A percentile compares a stretch with the other conserved stretches of the same genome.
These are phyloP conservation scores for Silene latifolia DNA, from an alignment of 148 eudicot species.

Conservation along the genomic window DNA sequence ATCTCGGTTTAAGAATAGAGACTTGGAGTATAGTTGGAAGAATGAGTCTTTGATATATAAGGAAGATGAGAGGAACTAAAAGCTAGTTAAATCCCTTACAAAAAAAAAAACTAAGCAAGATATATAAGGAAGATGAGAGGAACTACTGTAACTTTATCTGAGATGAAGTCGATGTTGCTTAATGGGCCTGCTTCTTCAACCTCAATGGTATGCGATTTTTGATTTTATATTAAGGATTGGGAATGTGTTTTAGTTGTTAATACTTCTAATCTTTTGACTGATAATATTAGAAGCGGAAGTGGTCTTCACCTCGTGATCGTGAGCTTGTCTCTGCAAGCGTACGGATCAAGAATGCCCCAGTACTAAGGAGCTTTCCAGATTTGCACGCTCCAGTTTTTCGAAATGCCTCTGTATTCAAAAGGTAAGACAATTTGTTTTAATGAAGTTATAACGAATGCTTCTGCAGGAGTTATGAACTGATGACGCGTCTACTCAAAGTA, in stretches of 20 bases:
- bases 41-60: conserved; percentile 32
- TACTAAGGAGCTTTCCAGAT: conserved; percentile 29
- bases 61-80: too few species aligned
- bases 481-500: conserved; percentile 57
- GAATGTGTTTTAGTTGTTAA: not conserved
- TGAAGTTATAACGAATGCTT: not conserved
- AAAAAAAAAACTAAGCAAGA: too few species aligned
- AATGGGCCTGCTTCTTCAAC: conserved; percentile 25
- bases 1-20: not conserved
- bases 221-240: not conserved
- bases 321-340: conserved; percentile 55
- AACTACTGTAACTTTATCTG: conserved; percentile 36
- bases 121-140: conserved; percentile 36
- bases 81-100: too few species aligned
- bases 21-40: conserved; percentile 11
- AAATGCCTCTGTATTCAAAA: conserved; percentile 60
- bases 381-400: conserved; percentile 56
- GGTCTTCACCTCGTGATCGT: conserved; percentile 46
- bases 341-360: conserved; percentile 53
- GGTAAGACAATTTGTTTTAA: conserved; percentile 31
- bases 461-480: conserved; percentile 72
- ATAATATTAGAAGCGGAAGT: conserved; percentile 36
- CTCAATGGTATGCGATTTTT: conserved; percentile 34
- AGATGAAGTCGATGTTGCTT: conserved; percentile 50
- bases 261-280: conserved; percentile 15